These are phyloP conservation scores for Posidonia australis DNA, from an alignment of 106 monocot genomes.

Conservation along the genomic window DNA sequence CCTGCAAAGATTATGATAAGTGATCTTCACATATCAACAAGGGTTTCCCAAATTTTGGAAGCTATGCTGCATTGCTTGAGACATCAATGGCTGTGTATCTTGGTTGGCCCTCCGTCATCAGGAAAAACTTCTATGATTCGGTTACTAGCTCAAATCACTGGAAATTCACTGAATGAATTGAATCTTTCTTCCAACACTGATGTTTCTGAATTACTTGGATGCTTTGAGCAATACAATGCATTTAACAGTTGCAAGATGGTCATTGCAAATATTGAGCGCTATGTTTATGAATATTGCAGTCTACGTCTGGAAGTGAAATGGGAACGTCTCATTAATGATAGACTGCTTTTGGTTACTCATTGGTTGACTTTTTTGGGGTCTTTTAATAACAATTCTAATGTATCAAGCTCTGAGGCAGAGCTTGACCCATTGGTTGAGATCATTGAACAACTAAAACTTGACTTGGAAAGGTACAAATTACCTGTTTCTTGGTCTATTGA, in stretches of 20 bases:
- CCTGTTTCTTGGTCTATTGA: constrained; percentile 48
- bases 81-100: constrained; percentile 74
- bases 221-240: constrained; percentile 87
- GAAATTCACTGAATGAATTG: constrained; percentile 67
- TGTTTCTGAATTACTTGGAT: constrained; percentile 92
- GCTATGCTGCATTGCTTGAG: constrained; percentile 56
- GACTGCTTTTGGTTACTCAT: constrained; percentile 39
- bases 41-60: constrained; percentile 44
- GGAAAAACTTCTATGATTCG: constrained; percentile 84
- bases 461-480: constrained; percentile 38
- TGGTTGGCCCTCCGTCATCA: constrained; percentile 76
- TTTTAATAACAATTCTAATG: constrained; percentile 14
- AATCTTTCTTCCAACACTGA: constrained; percentile 92
- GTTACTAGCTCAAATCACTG: constrained; percentile 71
- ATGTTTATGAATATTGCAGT: constrained; percentile 67
- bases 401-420: constrained; percentile 9
- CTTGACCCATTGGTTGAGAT: constrained; percentile 47
- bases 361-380: constrained; percentile 57
- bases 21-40: constrained; percentile 47
- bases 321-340: constrained; percentile 42
- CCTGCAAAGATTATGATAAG: constrained; percentile 35
- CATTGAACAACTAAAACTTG: constrained; percentile 51
- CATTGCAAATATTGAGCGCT: constrained; percentile 49
- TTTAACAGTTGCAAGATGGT: constrained; percentile 37
- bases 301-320: constrained; percentile 27